Base-by-base conservation (phyloP, 805 yeast species). In the Ogataea methylovora region DNA sequence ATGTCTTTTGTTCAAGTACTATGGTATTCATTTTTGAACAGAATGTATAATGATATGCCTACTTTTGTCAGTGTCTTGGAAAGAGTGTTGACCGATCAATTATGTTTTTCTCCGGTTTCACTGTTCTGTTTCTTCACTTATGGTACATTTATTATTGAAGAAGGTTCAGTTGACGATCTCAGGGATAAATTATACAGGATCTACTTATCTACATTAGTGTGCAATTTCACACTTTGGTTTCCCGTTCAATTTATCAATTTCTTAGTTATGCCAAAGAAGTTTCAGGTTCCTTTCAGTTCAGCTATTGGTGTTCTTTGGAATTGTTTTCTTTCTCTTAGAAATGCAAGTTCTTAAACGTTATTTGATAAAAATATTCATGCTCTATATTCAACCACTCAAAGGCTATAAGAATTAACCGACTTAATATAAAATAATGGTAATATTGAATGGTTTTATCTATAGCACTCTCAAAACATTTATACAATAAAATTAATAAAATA, bases 251-350 rank as follows among this genome's bases (percentile, higher is more conserved):
- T 84, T 42, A 62, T 83, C 42, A 84, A 84, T 48, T 84, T 84
- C 45, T 63, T 79, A 35, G 50, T 80, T 2, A 71, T 84, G 57
- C 90, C 90, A 2, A 66, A 75, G 39, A 67, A 67, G 39, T 72
- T 77, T 45, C 97, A 90, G 57, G 94, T 90, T 5, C 96, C 97
- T 0, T 90, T 92, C 54, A 79, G 94, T 36, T 81, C 92, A 8
- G 84, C 60, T 14, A 65, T 92, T 5, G 90, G 95, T 20, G 94
- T 90, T 14, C 61, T 90, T 24, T 90, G 98, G 97, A 90, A 92
- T 53, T 87, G 96, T 35, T 88, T 83, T 61, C 62, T 90, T 32
- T 86, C 95, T 0, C 76, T 84, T 71, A 67, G 84, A 48, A 85
- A 85, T 46, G 79, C 85, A 2, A n/a, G n/a, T n/a, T n/a, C n/a